A percentile compares a stretch with the other conserved stretches of the same genome.
These are phyloP conservation scores for Gentiana straminea DNA, from an alignment of 257 asterid genomes.

Conservation along the genomic window DNA sequence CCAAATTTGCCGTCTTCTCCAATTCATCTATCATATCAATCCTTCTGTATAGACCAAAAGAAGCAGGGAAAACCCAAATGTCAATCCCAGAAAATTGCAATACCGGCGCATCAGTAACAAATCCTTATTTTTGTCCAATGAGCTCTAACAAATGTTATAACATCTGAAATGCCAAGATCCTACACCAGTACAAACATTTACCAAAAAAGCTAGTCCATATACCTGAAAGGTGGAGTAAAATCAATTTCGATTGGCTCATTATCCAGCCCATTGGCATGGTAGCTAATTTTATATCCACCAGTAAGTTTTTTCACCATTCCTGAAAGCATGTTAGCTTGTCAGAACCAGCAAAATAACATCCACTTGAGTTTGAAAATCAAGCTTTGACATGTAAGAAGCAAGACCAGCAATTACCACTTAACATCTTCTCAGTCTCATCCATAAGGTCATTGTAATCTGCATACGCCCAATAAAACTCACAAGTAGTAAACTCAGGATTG, in stretches of 20 bases:
- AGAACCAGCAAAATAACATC: neutral
- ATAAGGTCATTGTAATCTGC: constrained; percentile 85
- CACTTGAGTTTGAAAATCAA: neutral
- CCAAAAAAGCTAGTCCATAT: constrained; percentile 3
- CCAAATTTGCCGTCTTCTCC: constrained; percentile 69
- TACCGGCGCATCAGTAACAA: neutral
- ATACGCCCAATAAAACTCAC: constrained; percentile 89
- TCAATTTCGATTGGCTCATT: constrained; percentile 83
- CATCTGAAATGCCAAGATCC: too few species aligned
- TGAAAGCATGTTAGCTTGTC: constrained; percentile 11
- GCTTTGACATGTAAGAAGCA: neutral
- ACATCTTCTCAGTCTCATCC: constrained; percentile 76
- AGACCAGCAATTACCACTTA: constrained; percentile 26
- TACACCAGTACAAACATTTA: too few species aligned
- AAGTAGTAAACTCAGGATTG: constrained; percentile 92
- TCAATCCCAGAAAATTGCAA: neutral
- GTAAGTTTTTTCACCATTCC: constrained; percentile 93
- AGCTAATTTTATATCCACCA: constrained; percentile 71
- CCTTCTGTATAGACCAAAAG: constrained; percentile 33
- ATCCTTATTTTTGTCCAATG: too few species aligned
- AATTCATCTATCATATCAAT: constrained; percentile 90
- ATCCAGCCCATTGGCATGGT: constrained; percentile 76
- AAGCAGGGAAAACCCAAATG: neutral
- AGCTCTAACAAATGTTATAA: too few species aligned
- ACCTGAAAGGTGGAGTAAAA: constrained; percentile 98